Evolutionary conservation across 2,329 filamentous ascomycete genomes (phyloP), one percentile per base, ranked within the genome.

Genomic region (Penicillium sclerotiorum): DNA sequence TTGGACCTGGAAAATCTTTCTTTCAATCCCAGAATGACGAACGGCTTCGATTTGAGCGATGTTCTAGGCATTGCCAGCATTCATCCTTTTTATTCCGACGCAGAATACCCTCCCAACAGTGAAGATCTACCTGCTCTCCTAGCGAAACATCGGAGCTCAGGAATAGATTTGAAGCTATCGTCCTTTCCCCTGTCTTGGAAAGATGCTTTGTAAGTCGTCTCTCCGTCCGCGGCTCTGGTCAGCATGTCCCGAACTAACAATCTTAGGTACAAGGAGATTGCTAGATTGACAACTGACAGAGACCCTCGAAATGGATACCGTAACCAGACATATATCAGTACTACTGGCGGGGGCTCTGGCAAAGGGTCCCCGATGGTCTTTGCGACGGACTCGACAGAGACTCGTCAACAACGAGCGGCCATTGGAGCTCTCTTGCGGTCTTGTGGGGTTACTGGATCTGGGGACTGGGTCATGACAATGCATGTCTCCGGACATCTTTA

Each of bases 401-500:
- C 76, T 21, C 72, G 75, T 1, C 53, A 52, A 1, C 76, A 78
- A 1, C 61, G 76, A 37, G 63, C 64, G 4, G 49, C 53, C 0
- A 66, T 70, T 11, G 74, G 73, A 0, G 45, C 57, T 0, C 62
- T 76, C 8, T 50, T 76, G 2, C 15, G 9, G n/a, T 2, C 56
- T 44, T 60, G 60, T 4, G 63, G 68, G 0, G 15, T 75, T 0
- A 53, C 77, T 1, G 55, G 64, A 5, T 56, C 58, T 0, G 63
- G 63, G 0, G 76, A 78, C 50, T 74, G 73, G 66, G 64, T 73
- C 4, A 15, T 77, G 21, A 68, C 74, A 1, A 64, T 65, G 1
- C 74, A 78, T 47, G 57, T 49, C 2, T 57, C 57, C 1, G 72
- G 73, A 0, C 42, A 58, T 12, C 60, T 77, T 0, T 78, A 77